Conservation (phyloP, 176 grass and related monocot genomes). For the Thalia dealbata region DNA sequence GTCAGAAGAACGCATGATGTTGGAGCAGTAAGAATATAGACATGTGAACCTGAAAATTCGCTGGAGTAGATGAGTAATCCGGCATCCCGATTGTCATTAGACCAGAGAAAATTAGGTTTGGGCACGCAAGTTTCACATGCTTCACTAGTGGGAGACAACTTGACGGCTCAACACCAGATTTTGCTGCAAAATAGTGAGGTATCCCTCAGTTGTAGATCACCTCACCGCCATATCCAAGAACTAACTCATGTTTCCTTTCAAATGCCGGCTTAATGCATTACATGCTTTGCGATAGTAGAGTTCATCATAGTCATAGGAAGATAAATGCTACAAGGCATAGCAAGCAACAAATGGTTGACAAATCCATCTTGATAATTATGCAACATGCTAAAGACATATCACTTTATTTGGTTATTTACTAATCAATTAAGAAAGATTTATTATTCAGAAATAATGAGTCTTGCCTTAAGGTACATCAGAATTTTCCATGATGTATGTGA, state of each 20-base stretch:
- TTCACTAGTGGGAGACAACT: constrained; percentile 67
- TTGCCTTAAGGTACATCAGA: too few species aligned
- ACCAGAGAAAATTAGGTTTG: constrained; percentile 93
- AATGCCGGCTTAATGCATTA: neutral
- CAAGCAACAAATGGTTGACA: too few species aligned
- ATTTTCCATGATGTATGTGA: too few species aligned
- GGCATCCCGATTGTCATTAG: constrained; percentile 99
- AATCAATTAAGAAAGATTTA: too few species aligned
- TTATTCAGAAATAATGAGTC: too few species aligned
- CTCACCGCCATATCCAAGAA: neutral
- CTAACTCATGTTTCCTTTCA: neutral
- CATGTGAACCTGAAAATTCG: constrained; percentile 76
- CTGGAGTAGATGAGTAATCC: constrained; percentile 88
- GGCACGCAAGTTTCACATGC: constrained; percentile 77
- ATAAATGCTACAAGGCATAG: too few species aligned
- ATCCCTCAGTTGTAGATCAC: neutral
- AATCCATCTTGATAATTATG: too few species aligned
- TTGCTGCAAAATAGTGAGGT: constrained; percentile 46
- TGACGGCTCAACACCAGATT: constrained; percentile 81
- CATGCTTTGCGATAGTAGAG: too few species aligned
- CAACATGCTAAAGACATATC: too few species aligned
- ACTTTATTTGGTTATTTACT: too few species aligned
- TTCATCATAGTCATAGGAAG: too few species aligned
- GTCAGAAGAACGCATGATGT: neutral
- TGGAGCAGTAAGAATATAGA: neutral